A percentile compares a stretch with the other conserved stretches of the same genome.
phyloP scores from a whole-genome alignment of 225 moss, liverwort and hornwort genomes.

The Lunularia cruciata region DNA sequence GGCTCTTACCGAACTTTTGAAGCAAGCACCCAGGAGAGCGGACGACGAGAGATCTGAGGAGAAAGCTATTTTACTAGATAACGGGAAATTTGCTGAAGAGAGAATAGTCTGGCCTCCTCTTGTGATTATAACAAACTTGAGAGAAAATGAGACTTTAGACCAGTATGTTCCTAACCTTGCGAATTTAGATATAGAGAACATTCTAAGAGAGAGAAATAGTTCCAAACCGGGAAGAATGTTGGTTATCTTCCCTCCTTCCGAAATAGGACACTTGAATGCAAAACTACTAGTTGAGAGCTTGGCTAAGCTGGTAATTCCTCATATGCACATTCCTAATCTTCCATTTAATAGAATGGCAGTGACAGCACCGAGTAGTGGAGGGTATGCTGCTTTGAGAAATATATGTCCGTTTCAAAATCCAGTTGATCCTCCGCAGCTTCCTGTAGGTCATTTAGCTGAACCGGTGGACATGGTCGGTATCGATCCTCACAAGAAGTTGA shows the following conservation, averaged over 20 bases:
- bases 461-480: constrained; percentile 30
- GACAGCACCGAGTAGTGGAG: too few species aligned
- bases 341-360: not conserved
- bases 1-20: constrained; percentile 27
- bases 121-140: constrained; percentile 30
- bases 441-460: constrained; percentile 26
- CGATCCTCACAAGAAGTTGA: constrained; percentile 34
- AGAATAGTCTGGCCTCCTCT: constrained; percentile 43
- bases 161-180: constrained; percentile 13
- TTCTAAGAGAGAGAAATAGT: constrained; percentile 7
- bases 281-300: constrained; percentile 33
- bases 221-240: constrained; percentile 19
- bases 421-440: not conserved
- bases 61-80: constrained; percentile 27
- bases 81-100: constrained; percentile 25
- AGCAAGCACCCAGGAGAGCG: not conserved
- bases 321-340: not conserved
- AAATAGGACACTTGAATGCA: constrained; percentile 37
- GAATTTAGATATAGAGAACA: constrained; percentile 28
- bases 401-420: not conserved
- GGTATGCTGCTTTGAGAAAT: not conserved
- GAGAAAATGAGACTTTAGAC: constrained; percentile 18
- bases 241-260: constrained; percentile 37
- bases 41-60: constrained; percentile 15
- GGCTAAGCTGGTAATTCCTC: constrained; percentile 5